Base-by-base conservation (phyloP, 2,329 filamentous ascomycete species). In the Magnaporthales sp. region DNA sequence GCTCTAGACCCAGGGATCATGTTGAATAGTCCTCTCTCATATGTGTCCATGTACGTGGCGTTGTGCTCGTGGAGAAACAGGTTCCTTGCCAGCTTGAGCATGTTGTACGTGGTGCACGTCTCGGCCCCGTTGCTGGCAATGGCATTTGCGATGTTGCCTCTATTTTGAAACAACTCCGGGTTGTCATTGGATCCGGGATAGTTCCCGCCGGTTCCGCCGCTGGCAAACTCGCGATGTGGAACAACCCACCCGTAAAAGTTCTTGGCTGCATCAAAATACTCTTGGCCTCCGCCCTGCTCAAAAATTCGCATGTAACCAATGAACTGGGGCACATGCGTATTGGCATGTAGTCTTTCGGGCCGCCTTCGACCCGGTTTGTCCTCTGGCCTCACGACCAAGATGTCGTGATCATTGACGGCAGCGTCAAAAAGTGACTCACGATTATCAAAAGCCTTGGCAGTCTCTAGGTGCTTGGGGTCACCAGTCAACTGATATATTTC, bases 191-290 rank as follows among this genome's bases (percentile, higher is more conserved):
- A 74, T 22, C 74, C 74, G 0, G 74, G 72, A 61, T 73, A 75
- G 69, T 70, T 74, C 19, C 74, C 72, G 31, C 74, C 71, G 1
- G 71, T 71, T n/a, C 74, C 74, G 26, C 74, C 74, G 7, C 67
- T 72, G 5, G 73, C 73, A 61, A 75, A 75, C 30, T 71, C 68
- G 10, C 74, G 73, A 64, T 76, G 73, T 15, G 74, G 74, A 19
- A 73, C 71, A 6, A 76, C 69, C 74, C 74, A 75, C 65, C 71
- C 70, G 70, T 75, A 76, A 68, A 76, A 76, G 68, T 75, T 75
- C 68, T 71, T 73, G 24, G 74, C 74, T 6, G 74, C 73, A 2
- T 68, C 65, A 27, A 75, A 70, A 64, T 76, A 76, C 7, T 74
- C 73, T 32, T 73, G 56, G 13, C 70, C 71, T 1, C 73, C 72